Evolutionary conservation across 2,329 filamentous ascomycete species (phyloP), one percentile per base, ranked within the genome.

Genomic region (Paracoccidioides brasiliensis): DNA sequence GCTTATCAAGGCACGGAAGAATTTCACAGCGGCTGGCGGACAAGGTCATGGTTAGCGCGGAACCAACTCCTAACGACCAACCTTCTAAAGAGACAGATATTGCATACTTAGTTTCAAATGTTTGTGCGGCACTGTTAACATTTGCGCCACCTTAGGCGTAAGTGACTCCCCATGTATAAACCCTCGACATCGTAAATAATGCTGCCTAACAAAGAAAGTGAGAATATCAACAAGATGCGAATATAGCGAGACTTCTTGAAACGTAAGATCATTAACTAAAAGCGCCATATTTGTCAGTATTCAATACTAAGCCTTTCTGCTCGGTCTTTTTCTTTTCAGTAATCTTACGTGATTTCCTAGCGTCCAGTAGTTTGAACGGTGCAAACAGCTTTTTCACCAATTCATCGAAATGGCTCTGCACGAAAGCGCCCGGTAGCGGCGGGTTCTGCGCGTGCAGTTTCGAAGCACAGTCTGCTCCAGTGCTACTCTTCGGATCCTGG

Each of bases 151-250:
- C 43, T 90, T 82, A 58, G 83, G 80, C 6, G 86, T 83, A 46
- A 97, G 77, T 56, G 86, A 84, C 70, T 96, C 82, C 9, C 81
- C 81, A 59, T 95, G 76, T 32, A 97, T 85, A 66, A 96, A 95
- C 65, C 84, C 87, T 70, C 94, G 93, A 74, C 86, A 90, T 63
- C 89, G 83, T 64, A 88, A 84, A 43, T 86, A 80, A 70, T 97
- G 91, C 66, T 94, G 88, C 43, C 90, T 84, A 60, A 96, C 84
- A 69, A 96, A 96, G 74, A 94, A 97, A 67, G 87, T 90, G 52
- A 97, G 78, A 33, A 96, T 88, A 67, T 98, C 93, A 55, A 96
- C 86, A 52, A 98, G 76, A 68, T 96, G 93, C 22, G 84, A 85
- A 70, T 90, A 95, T 59, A 97, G 79, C n/a, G 88, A 88, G 32